phyloP scores from a whole-genome alignment of 495 filamentous ascomycete genomes.

The Tuber indicum region DNA sequence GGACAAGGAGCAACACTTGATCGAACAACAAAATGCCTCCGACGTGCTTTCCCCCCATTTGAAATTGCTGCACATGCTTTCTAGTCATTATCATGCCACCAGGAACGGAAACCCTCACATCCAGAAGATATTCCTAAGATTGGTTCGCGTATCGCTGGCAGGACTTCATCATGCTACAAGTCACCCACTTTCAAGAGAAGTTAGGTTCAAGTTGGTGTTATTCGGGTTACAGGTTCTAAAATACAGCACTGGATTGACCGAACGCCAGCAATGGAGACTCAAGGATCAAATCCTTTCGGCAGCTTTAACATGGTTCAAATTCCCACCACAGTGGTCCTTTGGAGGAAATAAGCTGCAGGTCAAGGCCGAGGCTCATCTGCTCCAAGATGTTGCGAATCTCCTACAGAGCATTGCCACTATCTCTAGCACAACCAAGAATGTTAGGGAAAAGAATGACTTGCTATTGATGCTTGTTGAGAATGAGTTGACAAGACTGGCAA shows the following conservation, averaged over 20 bases:
- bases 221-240: constrained; percentile 71
- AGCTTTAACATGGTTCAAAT: constrained; percentile 78
- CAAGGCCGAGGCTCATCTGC: constrained; percentile 79
- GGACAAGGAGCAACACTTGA: constrained; percentile 66
- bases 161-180: constrained; percentile 60
- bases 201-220: constrained; percentile 78
- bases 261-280: constrained; percentile 60
- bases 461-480: constrained; percentile 72
- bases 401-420: constrained; percentile 53
- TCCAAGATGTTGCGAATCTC: constrained; percentile 65
- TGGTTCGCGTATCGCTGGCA: constrained; percentile 67
- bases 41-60: constrained; percentile 78
- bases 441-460: constrained; percentile 73
- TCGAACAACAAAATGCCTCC: constrained; percentile 67
- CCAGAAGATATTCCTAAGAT: constrained; percentile 69
- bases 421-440: constrained; percentile 54
- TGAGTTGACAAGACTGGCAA: constrained; percentile 71
- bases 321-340: constrained; percentile 84
- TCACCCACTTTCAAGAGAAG: constrained; percentile 83
- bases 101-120: constrained; percentile 71
- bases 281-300: constrained; percentile 85
- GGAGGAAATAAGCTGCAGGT: constrained; percentile 88
- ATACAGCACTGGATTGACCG: constrained; percentile 55
- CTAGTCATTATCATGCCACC: constrained; percentile 88
- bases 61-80: constrained; percentile 77